A percentile compares a stretch with the other conserved stretches of the same genome.
These are phyloP conservation scores for Penicillium waksmanii DNA, from an alignment of 495 filamentous ascomycete genomes.

Conservation along the genomic window DNA sequence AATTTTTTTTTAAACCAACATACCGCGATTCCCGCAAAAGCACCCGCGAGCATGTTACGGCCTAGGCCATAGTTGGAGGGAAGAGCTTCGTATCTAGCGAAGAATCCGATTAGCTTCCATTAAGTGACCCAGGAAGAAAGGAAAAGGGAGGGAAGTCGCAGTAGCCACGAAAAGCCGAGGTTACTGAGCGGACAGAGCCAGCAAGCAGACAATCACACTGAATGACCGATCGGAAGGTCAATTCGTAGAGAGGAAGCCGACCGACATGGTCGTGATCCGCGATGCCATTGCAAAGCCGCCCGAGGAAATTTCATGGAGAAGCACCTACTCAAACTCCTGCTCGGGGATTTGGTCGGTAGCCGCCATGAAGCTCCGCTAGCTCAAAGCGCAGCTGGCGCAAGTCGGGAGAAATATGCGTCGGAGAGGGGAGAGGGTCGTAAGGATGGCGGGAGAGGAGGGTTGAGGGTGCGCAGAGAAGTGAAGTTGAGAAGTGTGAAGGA, in stretches of 20 bases:
- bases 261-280: background rate
- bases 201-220: background rate
- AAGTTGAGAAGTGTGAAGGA: slow-evolving; percentile 12
- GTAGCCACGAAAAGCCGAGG: background rate
- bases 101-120: slow-evolving; percentile 26
- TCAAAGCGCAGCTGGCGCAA: slow-evolving; percentile 40
- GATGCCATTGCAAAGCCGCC: background rate
- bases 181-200: background rate
- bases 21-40: slow-evolving; percentile 97
- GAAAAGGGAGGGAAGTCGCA: background rate
- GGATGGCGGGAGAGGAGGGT: background rate
- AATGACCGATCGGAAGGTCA: slow-evolving; percentile 5
- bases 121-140: background rate
- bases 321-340: slow-evolving; percentile 53
- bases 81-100: slow-evolving; percentile 66
- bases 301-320: slow-evolving; percentile 14
- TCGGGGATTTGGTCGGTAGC: slow-evolving; percentile 40
- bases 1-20: slow-evolving; percentile 13
- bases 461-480: slow-evolving; percentile 13
- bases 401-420: slow-evolving; percentile 14
- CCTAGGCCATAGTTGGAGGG: slow-evolving; percentile 70
- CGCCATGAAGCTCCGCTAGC: slow-evolving; percentile 50
- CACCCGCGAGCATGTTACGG: slow-evolving; percentile 88
- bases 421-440: slow-evolving; percentile 12
- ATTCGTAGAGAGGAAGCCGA: background rate